Evolutionary conservation across 2,329 filamentous ascomycete species (phyloP).

Genomic region (Penicillium sp.): DNA sequence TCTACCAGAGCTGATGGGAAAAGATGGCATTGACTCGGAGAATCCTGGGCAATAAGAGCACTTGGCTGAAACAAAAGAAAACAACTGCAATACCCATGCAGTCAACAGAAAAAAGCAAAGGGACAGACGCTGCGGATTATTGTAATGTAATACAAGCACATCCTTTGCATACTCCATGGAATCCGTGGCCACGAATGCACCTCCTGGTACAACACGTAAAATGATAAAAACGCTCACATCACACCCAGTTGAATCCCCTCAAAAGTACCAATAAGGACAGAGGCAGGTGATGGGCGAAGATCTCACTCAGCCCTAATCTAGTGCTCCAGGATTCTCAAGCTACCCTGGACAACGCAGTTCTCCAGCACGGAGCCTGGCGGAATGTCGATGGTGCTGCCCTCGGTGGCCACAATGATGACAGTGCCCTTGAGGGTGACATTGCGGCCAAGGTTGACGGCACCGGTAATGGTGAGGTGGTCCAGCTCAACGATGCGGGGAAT

Average conservation of each 20-base stretch:
- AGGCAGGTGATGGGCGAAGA: background rate
- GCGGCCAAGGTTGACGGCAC: constrained; percentile 91
- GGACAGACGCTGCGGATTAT: constrained; percentile 25
- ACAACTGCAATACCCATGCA: constrained; percentile 14
- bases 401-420: constrained; percentile 96
- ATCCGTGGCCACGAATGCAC: constrained; percentile 25
- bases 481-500: constrained; percentile 49
- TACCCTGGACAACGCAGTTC: constrained; percentile 98
- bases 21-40: constrained; percentile 15
- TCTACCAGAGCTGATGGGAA: background rate
- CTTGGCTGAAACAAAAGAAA: constrained; percentile 13
- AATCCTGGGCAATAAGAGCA: constrained; percentile 12
- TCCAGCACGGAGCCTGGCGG: constrained; percentile 94
- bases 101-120: constrained; percentile 11
- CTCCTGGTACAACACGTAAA: constrained; percentile 12
- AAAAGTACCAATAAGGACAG: background rate
- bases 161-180: constrained; percentile 24
- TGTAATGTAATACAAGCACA: constrained; percentile 27
- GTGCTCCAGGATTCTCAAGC: constrained; percentile 68
- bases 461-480: constrained; percentile 88
- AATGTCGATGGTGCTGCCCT: constrained; percentile 96
- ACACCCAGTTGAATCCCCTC: background rate
- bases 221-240: constrained; percentile 3
- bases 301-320: constrained; percentile 34
- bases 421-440: constrained; percentile 94